A percentile compares a stretch with the other conserved stretches of the same genome.
Evolutionary conservation across 2,329 filamentous ascomycete species (phyloP).

Genomic region (Colletotrichum caudatum): DNA sequence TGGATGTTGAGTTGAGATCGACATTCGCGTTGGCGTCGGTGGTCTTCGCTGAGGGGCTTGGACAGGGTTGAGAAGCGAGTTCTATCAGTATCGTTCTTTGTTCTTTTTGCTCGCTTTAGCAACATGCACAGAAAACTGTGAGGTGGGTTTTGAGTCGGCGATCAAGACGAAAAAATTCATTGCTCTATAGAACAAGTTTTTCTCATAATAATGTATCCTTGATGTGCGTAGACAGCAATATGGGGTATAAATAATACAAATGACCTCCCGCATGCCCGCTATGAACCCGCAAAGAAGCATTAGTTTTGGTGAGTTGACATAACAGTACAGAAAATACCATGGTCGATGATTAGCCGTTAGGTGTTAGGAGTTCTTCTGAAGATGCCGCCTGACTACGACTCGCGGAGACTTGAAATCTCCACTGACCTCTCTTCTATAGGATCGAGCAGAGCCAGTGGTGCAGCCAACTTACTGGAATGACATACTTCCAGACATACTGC

Average conservation of each 20-base stretch:
- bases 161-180: neutral
- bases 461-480: neutral
- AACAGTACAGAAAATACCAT: neutral
- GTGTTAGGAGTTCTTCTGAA: too few relatives aligned
- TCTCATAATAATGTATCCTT: neutral
- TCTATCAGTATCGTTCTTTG: neutral
- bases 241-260: conserved; percentile 32
- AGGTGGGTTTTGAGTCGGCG: neutral
- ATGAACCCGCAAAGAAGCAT: neutral
- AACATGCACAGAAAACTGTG: neutral
- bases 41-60: neutral
- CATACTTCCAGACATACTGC: conserved; percentile 19
- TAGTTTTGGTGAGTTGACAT: neutral
- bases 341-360: too few relatives aligned
- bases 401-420: too few relatives aligned
- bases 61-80: too few relatives aligned
- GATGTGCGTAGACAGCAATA: conserved; percentile 3
- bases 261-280: conserved; percentile 15
- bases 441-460: neutral
- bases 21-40: neutral
- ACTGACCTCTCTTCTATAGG: neutral
- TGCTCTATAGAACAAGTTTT: neutral
- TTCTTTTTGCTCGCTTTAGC: neutral
- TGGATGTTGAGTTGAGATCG: neutral
- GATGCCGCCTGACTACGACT: neutral